phyloP scores from a whole-genome alignment of 2,329 filamentous ascomycete species.

The Orbilia ellipsospora region DNA sequence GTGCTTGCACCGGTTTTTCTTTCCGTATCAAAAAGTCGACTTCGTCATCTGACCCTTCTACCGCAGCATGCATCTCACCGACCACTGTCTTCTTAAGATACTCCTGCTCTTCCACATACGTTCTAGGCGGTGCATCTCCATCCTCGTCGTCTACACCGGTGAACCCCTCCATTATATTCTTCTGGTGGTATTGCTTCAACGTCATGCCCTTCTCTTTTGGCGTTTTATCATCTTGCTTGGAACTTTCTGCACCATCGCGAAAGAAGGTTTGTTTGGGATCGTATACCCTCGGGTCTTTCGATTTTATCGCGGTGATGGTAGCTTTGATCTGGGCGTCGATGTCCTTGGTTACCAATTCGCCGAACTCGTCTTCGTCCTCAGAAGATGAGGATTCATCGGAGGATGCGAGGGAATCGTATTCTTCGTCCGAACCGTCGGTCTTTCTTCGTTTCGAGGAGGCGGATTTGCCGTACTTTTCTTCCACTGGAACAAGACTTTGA shows the following conservation, averaged over 20 bases:
- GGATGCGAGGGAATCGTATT: conserved; percentile 64
- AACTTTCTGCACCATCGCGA: conserved; percentile 68
- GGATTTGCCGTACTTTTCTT: conserved; percentile 80
- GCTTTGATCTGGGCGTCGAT: conserved; percentile 88
- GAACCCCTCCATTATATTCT: conserved; percentile 82
- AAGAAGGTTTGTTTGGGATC: conserved; percentile 84
- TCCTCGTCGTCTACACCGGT: conserved; percentile 71
- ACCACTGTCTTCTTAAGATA: conserved; percentile 81
- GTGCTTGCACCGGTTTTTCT: conserved; percentile 64
- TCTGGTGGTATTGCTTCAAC: conserved; percentile 88
- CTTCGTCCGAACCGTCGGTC: conserved; percentile 46
- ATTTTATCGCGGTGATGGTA: conserved; percentile 85
- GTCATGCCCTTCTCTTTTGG: conserved; percentile 85
- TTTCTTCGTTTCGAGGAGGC: conserved; percentile 44
- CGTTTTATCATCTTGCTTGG: conserved; percentile 56
- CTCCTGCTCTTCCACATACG: conserved; percentile 89
- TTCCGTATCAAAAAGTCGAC: conserved; percentile 79
- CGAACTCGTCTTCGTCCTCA: conserved; percentile 90
- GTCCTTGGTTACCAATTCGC: conserved; percentile 83
- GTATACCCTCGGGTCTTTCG: conserved; percentile 91
- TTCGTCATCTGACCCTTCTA: conserved; percentile 63
- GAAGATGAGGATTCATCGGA: conserved; percentile 76
- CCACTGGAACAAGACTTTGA: conserved; percentile 69
- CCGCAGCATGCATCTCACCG: conserved; percentile 79
- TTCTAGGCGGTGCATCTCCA: conserved; percentile 70